Conservation (phyloP, 495 filamentous ascomycete genomes). For the Sporormia fimetaria region DNA sequence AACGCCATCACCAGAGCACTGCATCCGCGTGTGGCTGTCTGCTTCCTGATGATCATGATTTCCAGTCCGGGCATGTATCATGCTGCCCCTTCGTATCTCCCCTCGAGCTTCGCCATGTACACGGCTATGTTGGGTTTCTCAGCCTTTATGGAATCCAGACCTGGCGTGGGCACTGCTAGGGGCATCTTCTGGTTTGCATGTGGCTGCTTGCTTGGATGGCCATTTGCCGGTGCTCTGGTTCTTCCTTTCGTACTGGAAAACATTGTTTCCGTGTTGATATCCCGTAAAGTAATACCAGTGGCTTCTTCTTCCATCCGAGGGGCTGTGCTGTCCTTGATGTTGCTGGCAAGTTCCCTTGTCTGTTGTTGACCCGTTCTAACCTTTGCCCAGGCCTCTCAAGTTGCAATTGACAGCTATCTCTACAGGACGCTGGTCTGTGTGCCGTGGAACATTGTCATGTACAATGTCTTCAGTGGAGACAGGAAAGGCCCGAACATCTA, state of each 20-base stretch:
- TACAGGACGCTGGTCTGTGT: conserved; percentile 68
- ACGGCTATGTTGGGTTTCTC: conserved; percentile 75
- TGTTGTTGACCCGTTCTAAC: conserved; percentile 14
- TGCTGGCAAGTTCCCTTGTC: conserved; percentile 50
- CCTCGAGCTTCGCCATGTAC: conserved; percentile 96
- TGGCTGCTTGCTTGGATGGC: conserved; percentile 89
- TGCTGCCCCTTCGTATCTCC: conserved; percentile 73
- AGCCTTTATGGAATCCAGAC: conserved; percentile 76
- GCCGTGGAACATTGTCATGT: conserved; percentile 84
- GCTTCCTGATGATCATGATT: conserved; percentile 65
- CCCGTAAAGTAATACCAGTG: conserved; percentile 48
- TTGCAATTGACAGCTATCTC: conserved; percentile 63
- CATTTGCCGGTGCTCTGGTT: conserved; percentile 74
- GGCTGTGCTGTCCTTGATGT: conserved; percentile 48
- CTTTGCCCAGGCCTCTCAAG: conserved; percentile 42
- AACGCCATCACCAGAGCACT: conserved; percentile 59
- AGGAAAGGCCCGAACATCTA: conserved; percentile 83
- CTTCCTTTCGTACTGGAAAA: conserved; percentile 79
- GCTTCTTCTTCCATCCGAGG: too few relatives aligned
- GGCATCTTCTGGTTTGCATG: conserved; percentile 88
- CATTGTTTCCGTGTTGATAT: conserved; percentile 47
- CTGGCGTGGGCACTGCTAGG: conserved; percentile 60
- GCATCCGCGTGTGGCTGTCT: conserved; percentile 66
- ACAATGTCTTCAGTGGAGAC: conserved; percentile 78
- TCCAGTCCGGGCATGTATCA: conserved; percentile 89